phyloP scores from a whole-genome alignment of 2,329 filamentous ascomycete genomes.

The Chaetomiaceae sp. region DNA sequence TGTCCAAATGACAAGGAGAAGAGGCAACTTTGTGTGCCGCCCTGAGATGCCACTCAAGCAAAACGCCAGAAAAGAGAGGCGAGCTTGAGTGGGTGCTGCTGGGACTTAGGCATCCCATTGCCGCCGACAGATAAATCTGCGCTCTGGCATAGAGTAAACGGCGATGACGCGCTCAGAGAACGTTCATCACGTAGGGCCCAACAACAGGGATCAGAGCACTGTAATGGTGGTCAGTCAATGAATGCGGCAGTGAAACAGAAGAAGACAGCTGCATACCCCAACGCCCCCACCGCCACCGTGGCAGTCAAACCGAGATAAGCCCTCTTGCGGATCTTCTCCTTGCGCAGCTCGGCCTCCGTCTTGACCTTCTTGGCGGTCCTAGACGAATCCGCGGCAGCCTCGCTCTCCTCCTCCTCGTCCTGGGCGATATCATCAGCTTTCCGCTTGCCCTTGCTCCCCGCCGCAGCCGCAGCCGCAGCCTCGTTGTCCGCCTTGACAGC shows the following conservation, averaged over 20 bases:
- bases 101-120: too few relatives aligned
- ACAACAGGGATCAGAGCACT: conserved; percentile 24
- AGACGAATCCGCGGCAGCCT: conserved; percentile 34
- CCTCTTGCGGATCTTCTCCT: conserved; percentile 78
- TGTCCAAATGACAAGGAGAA: conserved; percentile 17
- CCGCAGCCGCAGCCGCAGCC: conserved; percentile 30
- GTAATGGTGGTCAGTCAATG: conserved; percentile 2
- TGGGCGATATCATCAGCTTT: conserved; percentile 24
- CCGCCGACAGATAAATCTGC: too few relatives aligned
- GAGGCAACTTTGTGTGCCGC: conserved; percentile 1
- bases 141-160: too few relatives aligned
- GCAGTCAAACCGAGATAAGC: conserved; percentile 81
- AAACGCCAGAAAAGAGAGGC: too few relatives aligned
- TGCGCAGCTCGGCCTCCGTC: conserved; percentile 74
- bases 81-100: too few relatives aligned
- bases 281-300: conserved; percentile 57
- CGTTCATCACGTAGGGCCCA: conserved; percentile 22
- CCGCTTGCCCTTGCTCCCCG: conserved; percentile 21
- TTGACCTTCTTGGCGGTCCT: conserved; percentile 67
- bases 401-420: conserved; percentile 30
- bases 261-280: conserved; percentile 64
- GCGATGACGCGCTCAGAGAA: conserved; percentile 11
- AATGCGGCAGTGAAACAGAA: neutral
- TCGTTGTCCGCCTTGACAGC: conserved; percentile 40
- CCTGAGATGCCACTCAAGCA: conserved; percentile 7